These are phyloP conservation scores for Argentina anserina DNA, from an alignment of 306 rosid species.

Conservation along the genomic window DNA sequence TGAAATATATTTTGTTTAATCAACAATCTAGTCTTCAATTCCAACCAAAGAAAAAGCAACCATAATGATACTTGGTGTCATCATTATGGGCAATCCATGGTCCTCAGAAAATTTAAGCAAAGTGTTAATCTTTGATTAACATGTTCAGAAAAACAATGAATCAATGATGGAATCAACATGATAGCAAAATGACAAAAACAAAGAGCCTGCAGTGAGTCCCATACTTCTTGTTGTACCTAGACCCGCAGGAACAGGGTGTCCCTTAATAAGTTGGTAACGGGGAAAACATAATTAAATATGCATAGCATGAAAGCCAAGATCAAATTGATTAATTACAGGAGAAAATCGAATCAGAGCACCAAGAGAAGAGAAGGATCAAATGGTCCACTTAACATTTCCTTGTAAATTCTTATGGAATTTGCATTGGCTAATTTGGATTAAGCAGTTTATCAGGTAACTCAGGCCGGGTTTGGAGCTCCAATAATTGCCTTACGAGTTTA, in stretches of 20 bases:
- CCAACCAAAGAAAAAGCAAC: not conserved
- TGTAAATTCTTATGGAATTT: not conserved
- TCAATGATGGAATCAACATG: conserved; percentile 17
- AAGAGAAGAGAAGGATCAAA: not conserved
- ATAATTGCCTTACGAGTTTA: not conserved
- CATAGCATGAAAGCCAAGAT: not conserved
- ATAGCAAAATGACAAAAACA: conserved; percentile 19
- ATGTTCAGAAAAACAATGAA: conserved; percentile 10
- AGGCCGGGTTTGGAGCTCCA: not conserved
- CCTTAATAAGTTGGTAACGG: conserved; percentile 5
- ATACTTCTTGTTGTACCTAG: not conserved
- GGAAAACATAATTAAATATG: not conserved
- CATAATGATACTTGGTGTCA: not conserved
- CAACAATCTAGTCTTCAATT: not conserved
- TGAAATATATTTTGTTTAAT: not conserved
- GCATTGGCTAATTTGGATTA: not conserved
- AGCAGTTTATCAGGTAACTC: not conserved
- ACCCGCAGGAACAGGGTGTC: conserved; percentile 8
- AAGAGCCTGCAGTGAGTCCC: not conserved
- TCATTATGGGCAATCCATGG: conserved; percentile 6
- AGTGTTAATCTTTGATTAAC: conserved; percentile 5
- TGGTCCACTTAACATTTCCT: not conserved
- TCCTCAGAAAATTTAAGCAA: not conserved
- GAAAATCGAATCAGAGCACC: not conserved
- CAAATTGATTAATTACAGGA: not conserved